Base-by-base conservation (phyloP, 2,329 filamentous ascomycete genomes). In the Sclerotiophoma versabilis region DNA sequence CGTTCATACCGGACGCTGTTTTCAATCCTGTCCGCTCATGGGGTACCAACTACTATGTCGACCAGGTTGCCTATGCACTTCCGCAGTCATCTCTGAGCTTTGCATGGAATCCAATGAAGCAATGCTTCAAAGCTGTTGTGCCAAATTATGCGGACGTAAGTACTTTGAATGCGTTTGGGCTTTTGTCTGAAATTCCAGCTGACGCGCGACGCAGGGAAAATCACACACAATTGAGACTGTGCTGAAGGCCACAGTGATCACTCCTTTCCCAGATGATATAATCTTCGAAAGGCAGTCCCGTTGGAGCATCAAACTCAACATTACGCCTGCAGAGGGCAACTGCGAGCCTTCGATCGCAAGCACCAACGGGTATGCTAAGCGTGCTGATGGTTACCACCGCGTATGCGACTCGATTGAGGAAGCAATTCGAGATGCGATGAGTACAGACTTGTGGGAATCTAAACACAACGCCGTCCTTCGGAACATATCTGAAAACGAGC, bases 211-310 rank as follows among this genome's bases (percentile, higher is more conserved):
- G 30, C 22, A 51, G 50, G n/a, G 5, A 7, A 37, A 34, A 4
- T 0, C 12, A 6, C 38, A 23, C 9, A 26, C 39, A 3, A 15
- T 51, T 1, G 51, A 65, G 19, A 65, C 69, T 0, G 52, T 54
- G 2, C 23, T 71, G 9, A 51, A 46, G 1, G 59, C 59, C 10
- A 59, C 46, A 8, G 46, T 58, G 6, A 57, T 49, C 8, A 69
- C 61, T 1, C 29, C 29, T 3, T 75, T 75, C 37, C 66, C 70
- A 4, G 52, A 37, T 2, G 34, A 57, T 11, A 67, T 74, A 10
- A 63, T 56, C 5, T 74, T 72, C 46, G 65, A 75, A 45, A 64
- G 66, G 12, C 62, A 45, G 19, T 64, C 63, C 22, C 72, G 74
- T 3, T 69, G 72, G 51, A 58, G 9, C 9, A 59, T 75, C 36